Evolutionary conservation across 352 stramenopile genomes (phyloP).

Genomic region (Globisporangium splendens): DNA sequence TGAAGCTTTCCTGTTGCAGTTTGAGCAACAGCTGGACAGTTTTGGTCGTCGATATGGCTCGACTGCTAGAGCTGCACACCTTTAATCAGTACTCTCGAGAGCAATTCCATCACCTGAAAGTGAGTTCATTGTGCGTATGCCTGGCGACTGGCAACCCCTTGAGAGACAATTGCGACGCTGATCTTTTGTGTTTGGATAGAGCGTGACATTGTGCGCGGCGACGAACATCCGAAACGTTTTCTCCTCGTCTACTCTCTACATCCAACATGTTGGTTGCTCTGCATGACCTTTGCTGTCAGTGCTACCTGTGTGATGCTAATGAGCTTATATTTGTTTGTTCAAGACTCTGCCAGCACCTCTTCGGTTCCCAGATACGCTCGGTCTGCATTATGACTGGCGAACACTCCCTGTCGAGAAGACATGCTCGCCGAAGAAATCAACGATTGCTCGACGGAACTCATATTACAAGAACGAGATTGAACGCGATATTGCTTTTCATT

Average conservation of each 20-base stretch:
- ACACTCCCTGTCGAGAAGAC: slow-evolving; percentile 11
- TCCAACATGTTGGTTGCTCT: slow-evolving; percentile 23
- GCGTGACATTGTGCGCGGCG: slow-evolving; percentile 56
- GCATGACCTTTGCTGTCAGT: neutral
- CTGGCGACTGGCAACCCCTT: no score
- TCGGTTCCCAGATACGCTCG: slow-evolving; percentile 24
- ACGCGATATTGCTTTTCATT: no score
- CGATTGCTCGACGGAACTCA: no score
- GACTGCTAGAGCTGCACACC: slow-evolving; percentile 57
- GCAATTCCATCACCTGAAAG: slow-evolving; percentile 60
- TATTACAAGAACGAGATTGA: no score
- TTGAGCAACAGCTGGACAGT: slow-evolving; percentile 56
- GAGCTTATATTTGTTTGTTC: neutral
- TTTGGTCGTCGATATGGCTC: slow-evolving; percentile 57
- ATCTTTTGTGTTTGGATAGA: slow-evolving; percentile 16
- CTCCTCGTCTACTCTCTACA: slow-evolving; percentile 47
- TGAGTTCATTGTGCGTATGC: slow-evolving; percentile 7
- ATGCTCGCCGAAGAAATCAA: no score
- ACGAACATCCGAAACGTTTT: slow-evolving; percentile 72
- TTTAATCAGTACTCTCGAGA: slow-evolving; percentile 72
- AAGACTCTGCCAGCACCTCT: slow-evolving; percentile 47
- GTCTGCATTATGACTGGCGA: slow-evolving; percentile 31
- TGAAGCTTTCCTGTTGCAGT: slow-evolving; percentile 11
- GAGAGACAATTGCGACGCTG: no score
- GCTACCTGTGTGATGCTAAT: neutral